Evolutionary conservation across 139 green algal species (phyloP), one percentile per base, ranked within the genome.

Genomic region (Trebouxia sp.): DNA sequence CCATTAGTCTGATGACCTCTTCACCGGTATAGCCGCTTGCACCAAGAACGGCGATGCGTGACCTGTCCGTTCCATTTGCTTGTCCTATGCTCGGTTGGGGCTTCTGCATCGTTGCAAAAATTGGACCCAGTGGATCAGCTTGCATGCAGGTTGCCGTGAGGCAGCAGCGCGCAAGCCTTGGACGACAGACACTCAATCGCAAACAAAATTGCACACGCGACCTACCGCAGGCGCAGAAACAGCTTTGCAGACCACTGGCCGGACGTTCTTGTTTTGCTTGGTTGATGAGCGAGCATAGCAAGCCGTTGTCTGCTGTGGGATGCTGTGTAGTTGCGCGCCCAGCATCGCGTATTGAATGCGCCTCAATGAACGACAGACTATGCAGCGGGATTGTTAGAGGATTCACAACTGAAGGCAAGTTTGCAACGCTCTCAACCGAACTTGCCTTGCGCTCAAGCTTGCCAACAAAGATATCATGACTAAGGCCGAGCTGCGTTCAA

Each of bases 21-120:
- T 94, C 94, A 7, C 96, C 96, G 0, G 96, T 99, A 87, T 99
- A 99, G 2, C 96, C 96, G 43, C 92, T 97, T 3, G 96, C 96
- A 41, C 96, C 96, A 22, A 99, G 90, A 41, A 99, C 94, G 6
- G 95, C 96, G 24, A 77, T 77, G 8, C 69, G 42, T 7, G 62
- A 72, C 32, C 43, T 72, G 35, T 72, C 6, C 32, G 62, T 72
- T 15, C 62, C 62, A 72, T 72, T 72, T 11, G 62, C 62, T 10
- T 37, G 15, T 10, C 62, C 62, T 30, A 72, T 17, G 24, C 62
- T 72, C 20, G 62, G 32, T 37, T 72, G 62, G 6, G 62, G 62
- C 12, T 72, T 72, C 62, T 72, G 62, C 62, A 72, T 45, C n/a
- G n/a, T n/a, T n/a, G n/a, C n/a, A n/a, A n/a, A n/a, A n/a, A n/a